These are phyloP conservation scores for Epicoccum sorghinum DNA, from an alignment of 2,329 filamentous ascomycete species.

Conservation along the genomic window DNA sequence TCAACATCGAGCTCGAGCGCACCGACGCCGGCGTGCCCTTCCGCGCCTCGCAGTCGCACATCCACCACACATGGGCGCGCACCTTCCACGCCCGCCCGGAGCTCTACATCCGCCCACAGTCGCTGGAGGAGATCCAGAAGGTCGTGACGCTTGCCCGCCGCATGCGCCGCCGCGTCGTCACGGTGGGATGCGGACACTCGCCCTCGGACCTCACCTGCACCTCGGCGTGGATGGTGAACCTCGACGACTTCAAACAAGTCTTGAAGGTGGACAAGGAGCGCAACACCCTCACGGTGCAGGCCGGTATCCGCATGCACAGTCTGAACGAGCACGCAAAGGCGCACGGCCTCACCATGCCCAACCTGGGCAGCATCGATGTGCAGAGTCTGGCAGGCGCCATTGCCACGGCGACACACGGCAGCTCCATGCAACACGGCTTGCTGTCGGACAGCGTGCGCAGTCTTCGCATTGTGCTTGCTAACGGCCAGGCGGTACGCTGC, in stretches of 20 bases:
- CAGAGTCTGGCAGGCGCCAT: slow-evolving; percentile 94
- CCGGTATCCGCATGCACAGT: slow-evolving; percentile 82
- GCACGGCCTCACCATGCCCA: slow-evolving; percentile 82
- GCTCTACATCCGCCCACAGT: slow-evolving; percentile 85
- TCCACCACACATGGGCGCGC: slow-evolving; percentile 92
- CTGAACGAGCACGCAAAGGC: slow-evolving; percentile 76
- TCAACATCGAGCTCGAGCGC: slow-evolving; percentile 62
- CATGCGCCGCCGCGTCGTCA: slow-evolving; percentile 81
- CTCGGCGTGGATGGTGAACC: slow-evolving; percentile 91
- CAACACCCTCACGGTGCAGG: slow-evolving; percentile 76
- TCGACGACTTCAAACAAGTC: slow-evolving; percentile 80
- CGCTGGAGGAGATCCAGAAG: slow-evolving; percentile 81
- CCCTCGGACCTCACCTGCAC: slow-evolving; percentile 92
- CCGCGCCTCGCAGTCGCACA: slow-evolving; percentile 72
- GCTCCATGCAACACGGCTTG: slow-evolving; percentile 80
- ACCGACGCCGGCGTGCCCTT: slow-evolving; percentile 73
- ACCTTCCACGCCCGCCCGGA: slow-evolving; percentile 90
- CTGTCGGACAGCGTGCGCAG: slow-evolving; percentile 78
- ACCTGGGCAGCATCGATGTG: slow-evolving; percentile 91
- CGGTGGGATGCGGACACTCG: slow-evolving; percentile 90
- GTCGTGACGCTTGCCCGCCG: slow-evolving; percentile 78
- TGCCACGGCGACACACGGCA: slow-evolving; percentile 91
- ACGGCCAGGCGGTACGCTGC: slow-evolving; percentile 76
- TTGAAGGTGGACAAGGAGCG: slow-evolving; percentile 70
- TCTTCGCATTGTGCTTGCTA: slow-evolving; percentile 80